phyloP scores from a whole-genome alignment of 75 land plant species.

The Adiantum capillusveneris region DNA sequence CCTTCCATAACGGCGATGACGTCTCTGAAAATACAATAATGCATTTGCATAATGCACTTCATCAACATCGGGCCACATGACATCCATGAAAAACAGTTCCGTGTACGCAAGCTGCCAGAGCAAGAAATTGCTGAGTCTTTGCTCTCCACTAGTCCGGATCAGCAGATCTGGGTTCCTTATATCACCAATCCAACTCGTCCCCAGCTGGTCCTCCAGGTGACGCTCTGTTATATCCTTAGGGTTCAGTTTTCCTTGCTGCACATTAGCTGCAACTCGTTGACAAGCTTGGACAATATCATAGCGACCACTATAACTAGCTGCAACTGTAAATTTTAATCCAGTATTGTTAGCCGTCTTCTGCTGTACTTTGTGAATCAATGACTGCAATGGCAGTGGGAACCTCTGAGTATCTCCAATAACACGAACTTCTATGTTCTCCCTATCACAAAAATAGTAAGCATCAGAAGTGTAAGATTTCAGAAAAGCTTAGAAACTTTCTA shows the following conservation, averaged over 20 bases:
- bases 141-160: constrained; percentile 72
- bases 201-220: constrained; percentile 29
- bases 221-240: constrained; percentile 43
- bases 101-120: constrained; percentile 80
- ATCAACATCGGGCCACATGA: constrained; percentile 62
- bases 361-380: constrained; percentile 24
- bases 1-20: constrained; percentile 57
- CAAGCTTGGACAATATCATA: constrained; percentile 58
- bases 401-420: constrained; percentile 53
- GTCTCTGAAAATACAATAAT: constrained; percentile 34
- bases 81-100: constrained; percentile 44
- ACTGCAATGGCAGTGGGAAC: constrained; percentile 38
- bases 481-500: no score
- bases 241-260: constrained; percentile 34
- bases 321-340: constrained; percentile 41
- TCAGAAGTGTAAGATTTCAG: no score
- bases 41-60: constrained; percentile 40
- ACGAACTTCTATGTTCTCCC: constrained; percentile 52
- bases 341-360: constrained; percentile 39
- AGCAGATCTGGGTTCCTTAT: constrained; percentile 53
- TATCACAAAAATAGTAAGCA: constrained; percentile 16
- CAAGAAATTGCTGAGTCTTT: constrained; percentile 66
- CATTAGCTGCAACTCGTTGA: constrained; percentile 37
- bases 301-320: constrained; percentile 68
- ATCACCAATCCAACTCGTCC: constrained; percentile 33